Conservation (phyloP, 495 filamentous ascomycete species). For the Lasiosphaeria hispida region DNA sequence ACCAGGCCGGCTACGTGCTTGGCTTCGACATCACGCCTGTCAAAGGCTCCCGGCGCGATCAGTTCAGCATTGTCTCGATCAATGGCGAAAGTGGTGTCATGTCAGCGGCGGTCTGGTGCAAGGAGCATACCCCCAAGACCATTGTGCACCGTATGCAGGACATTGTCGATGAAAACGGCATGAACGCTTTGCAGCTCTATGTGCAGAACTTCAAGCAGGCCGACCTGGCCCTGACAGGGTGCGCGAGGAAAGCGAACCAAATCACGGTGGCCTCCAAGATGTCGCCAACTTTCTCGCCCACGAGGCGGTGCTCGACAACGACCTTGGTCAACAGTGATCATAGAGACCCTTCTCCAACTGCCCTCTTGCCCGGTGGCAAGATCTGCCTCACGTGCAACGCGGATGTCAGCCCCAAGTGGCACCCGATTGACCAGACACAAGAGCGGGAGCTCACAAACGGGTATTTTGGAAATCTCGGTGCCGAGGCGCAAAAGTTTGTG, state of each 20-base stretch:
- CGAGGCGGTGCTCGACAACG: constrained; percentile 39
- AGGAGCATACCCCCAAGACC: constrained; percentile 71
- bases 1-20: constrained; percentile 74
- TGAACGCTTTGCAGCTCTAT: constrained; percentile 81
- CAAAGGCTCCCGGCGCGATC: constrained; percentile 79
- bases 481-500: constrained; percentile 46
- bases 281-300: constrained; percentile 22
- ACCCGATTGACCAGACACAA: constrained; percentile 43
- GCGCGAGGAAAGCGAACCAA: constrained; percentile 76
- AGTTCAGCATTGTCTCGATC: constrained; percentile 68
- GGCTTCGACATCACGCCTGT: constrained; percentile 90
- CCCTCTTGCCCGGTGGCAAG: constrained; percentile 37
- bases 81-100: constrained; percentile 73
- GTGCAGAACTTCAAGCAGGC: constrained; percentile 90
- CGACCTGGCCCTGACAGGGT: constrained; percentile 83
- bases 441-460: constrained; percentile 44
- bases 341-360: constrained; percentile 13
- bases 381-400: constrained; percentile 57
- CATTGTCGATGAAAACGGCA: constrained; percentile 55
- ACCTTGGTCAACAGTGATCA: constrained; percentile 29
- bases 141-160: constrained; percentile 77
- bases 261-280: constrained; percentile 42
- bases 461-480: constrained; percentile 35
- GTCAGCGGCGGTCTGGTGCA: constrained; percentile 83
- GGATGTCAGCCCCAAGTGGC: constrained; percentile 63